phyloP scores from a whole-genome alignment of 116 monocot species.

The Papilionanthe hybrid region DNA sequence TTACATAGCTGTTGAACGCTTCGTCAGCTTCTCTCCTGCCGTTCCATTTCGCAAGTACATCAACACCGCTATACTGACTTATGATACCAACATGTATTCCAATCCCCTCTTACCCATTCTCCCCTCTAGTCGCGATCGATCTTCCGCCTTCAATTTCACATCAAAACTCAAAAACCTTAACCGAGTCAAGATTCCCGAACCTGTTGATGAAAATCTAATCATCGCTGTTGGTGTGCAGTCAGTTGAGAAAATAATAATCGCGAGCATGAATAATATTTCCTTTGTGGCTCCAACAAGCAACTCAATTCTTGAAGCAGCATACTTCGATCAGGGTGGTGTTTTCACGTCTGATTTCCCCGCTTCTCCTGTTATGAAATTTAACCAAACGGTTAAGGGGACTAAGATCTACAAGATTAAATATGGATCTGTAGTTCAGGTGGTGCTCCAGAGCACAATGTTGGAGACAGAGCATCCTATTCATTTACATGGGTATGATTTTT shows the following conservation, averaged over 20 bases:
- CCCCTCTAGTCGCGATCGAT: constrained; percentile 44
- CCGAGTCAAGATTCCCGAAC: constrained; percentile 23
- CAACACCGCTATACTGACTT: constrained; percentile 16
- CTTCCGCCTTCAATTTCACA: constrained; percentile 47
- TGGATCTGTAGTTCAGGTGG: constrained; percentile 25
- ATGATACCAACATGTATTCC: neutral
- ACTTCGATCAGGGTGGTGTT: constrained; percentile 24
- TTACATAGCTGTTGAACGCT: constrained; percentile 1
- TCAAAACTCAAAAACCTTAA: constrained; percentile 25
- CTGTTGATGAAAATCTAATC: constrained; percentile 58
- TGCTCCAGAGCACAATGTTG: constrained; percentile 37
- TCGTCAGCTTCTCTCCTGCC: constrained; percentile 4
- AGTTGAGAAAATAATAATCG: constrained; percentile 22
- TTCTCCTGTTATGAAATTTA: constrained; percentile 18
- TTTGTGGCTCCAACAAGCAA: constrained; percentile 35
- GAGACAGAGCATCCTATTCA: constrained; percentile 66
- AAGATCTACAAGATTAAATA: constrained; percentile 2
- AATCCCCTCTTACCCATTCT: constrained; percentile 26
- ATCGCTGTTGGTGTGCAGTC: constrained; percentile 37
- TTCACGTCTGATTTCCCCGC: constrained; percentile 28
- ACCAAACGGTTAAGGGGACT: constrained; percentile 27
- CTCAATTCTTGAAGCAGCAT: constrained; percentile 59
- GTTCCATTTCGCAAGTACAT: constrained; percentile 11
- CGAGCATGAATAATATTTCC: constrained; percentile 68
- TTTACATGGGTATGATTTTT: constrained; percentile 62